phyloP scores from a whole-genome alignment of 371 early-diverging fungal genomes.

The Mortierella sp. region DNA sequence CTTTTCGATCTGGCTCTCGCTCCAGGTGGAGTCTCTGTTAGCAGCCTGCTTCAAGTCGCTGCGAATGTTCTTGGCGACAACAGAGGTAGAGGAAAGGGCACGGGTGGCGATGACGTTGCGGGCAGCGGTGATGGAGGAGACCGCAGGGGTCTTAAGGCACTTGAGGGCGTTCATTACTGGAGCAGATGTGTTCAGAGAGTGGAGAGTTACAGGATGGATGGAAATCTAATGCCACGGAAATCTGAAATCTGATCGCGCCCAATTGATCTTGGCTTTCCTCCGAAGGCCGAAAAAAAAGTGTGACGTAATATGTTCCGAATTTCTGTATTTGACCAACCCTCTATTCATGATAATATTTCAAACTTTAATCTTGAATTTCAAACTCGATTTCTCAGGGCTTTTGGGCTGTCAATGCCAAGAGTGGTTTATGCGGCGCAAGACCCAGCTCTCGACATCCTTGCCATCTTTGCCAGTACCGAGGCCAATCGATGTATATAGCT shows the following conservation, averaged over 20 bases:
- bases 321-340: too few relatives aligned
- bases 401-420: conserved; percentile 15
- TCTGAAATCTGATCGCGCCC: conserved; percentile 1
- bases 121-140: conserved; percentile 12
- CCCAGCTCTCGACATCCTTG: conserved; percentile 30
- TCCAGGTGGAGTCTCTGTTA: conserved; percentile 86
- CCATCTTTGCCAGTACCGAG: conserved; percentile 17
- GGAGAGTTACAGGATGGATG: conserved; percentile 11
- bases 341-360: too few relatives aligned
- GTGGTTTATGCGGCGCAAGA: conserved; percentile 18
- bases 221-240: conserved; percentile 8
- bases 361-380: too few relatives aligned
- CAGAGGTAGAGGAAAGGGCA: conserved; percentile 30
- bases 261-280: not conserved
- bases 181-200: conserved; percentile 12
- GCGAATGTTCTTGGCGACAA: conserved; percentile 36
- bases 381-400: not conserved
- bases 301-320: not conserved
- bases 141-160: conserved; percentile 41
- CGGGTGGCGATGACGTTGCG: conserved; percentile 34
- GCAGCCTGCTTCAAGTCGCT: conserved; percentile 71
- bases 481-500: conserved; percentile 26
- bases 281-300: not conserved
- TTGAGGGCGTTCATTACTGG: conserved; percentile 46
- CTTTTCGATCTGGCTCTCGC: conserved; percentile 78